A percentile compares a stretch with the other conserved stretches of the same genome.
These are phyloP conservation scores for Gnaphalium uliginosum DNA, from an alignment of 129 eudicot genomes.

Conservation along the genomic window DNA sequence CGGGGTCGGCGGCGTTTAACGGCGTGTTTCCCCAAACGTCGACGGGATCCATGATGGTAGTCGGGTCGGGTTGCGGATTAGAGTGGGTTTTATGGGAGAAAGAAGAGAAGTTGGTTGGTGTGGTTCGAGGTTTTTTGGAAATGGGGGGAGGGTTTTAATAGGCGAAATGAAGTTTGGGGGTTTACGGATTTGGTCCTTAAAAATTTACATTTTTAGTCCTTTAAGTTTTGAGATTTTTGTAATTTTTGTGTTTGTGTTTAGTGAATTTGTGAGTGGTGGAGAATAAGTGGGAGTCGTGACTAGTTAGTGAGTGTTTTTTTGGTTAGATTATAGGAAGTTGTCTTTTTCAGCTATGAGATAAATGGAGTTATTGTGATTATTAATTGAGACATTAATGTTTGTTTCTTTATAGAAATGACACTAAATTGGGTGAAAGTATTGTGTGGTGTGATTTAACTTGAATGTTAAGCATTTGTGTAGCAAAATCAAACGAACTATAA, in stretches of 20 bases:
- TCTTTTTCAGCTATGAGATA: background rate
- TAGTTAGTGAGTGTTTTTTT: background rate
- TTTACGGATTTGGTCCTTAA: background rate
- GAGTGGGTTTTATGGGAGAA: background rate
- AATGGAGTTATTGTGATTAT: too few relatives aligned
- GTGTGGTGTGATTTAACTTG: too few relatives aligned
- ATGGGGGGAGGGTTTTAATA: slow-evolving; percentile 31
- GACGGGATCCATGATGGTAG: slow-evolving; percentile 75
- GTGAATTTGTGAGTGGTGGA: background rate
- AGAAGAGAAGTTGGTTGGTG: slow-evolving; percentile 26
- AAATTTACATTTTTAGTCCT: background rate
- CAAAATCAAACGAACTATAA: too few relatives aligned
- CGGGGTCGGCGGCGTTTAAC: slow-evolving; percentile 65
- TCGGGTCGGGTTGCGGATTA: background rate
- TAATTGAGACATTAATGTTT: too few relatives aligned
- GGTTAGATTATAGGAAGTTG: background rate
- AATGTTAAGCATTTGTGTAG: too few relatives aligned
- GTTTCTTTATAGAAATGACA: too few relatives aligned
- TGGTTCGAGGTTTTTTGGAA: slow-evolving; percentile 35
- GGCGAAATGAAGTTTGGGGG: slow-evolving; percentile 3
- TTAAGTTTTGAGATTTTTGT: too few relatives aligned
- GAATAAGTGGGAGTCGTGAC: background rate
- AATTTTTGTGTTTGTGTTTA: background rate
- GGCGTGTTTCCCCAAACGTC: slow-evolving; percentile 79
- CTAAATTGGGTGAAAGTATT: too few relatives aligned